Base-by-base conservation (phyloP, 2,329 filamentous ascomycete genomes). In the Mollisiaceae sp. region DNA sequence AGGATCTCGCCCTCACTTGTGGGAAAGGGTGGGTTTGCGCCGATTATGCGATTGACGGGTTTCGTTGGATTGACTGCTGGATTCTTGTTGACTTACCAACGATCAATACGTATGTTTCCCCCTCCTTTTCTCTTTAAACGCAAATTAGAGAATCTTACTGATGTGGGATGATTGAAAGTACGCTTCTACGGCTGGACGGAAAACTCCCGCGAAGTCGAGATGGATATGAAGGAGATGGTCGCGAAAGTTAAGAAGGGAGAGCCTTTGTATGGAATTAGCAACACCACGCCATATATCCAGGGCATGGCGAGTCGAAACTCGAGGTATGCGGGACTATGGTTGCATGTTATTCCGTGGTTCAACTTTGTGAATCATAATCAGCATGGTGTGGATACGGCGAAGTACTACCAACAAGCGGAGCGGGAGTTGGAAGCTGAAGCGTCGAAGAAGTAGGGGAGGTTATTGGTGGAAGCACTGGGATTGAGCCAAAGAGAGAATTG, bases 201-300 rank as follows among this genome's bases (percentile, higher is more conserved):
- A 80, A 99, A 99, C 81, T 82, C 89, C 62, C 89, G 95, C 74
- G 95, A 99, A 80, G 83, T 95, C 65, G 91, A 97, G 70, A 90
- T 97, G 90, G 95, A 99, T 78, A 98, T 98, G 94, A 87, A 88
- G 70, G 95, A 99, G 81, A 99, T 99, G 95, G 94, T 97, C 43
- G 87, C 89, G 78, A 96, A 94, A 81, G 94, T 98, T 78, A 99
- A 98, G 86, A 87, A 86, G 66, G 94, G 94, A 70, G 86, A 97
- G 82, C 86, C 95, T 41, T 83, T 98, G 58, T 99, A 99, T 80
- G 95, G 95, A 75, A 87, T 86, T 74, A 92, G 89, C 75, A 82
- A 82, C 61, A 81, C 97, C 74, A 91, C 90, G 65, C 89, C 94
- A 69, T 92, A 97, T 80, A 91, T 97, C 84, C 95, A 99, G 81